A percentile compares a stretch with the other conserved stretches of the same genome.
Conservation (phyloP, 2,329 filamentous ascomycete species). For the Cercospora zeina region DNA sequence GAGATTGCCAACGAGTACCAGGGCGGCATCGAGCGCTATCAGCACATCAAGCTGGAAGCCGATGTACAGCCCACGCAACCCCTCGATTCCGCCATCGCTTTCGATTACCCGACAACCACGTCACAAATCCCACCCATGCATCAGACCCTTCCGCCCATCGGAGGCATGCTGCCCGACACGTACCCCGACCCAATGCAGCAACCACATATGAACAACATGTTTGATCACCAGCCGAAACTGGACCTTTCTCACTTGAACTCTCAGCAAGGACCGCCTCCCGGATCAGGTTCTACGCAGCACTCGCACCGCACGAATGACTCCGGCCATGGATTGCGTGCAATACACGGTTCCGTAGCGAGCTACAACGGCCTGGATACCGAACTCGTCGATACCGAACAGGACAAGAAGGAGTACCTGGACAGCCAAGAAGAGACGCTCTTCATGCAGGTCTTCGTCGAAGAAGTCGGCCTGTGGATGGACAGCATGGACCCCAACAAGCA, state of each 20-base stretch:
- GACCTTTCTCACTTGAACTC: constrained; percentile 34
- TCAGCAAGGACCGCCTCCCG: constrained; percentile 25
- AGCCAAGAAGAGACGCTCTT: constrained; percentile 78
- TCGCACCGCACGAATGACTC: constrained; percentile 31
- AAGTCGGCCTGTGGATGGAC: constrained; percentile 94
- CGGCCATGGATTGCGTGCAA: constrained; percentile 29
- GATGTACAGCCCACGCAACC: constrained; percentile 20
- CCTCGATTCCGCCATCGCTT: constrained; percentile 37
- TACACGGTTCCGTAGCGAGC: constrained; percentile 33
- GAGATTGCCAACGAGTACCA: constrained; percentile 87
- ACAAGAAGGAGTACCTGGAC: constrained; percentile 64
- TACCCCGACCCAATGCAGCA: constrained; percentile 45
- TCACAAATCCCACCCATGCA: constrained; percentile 38
- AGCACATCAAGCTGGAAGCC: constrained; percentile 42
- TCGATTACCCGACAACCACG: constrained; percentile 25
- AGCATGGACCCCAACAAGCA: constrained; percentile 79
- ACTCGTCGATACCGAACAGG: constrained; percentile 45
- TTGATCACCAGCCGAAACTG: constrained; percentile 41
- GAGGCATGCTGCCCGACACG: constrained; percentile 51
- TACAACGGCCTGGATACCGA: constrained; percentile 43
- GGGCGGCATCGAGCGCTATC: constrained; percentile 73
- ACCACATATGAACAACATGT: constrained; percentile 42
- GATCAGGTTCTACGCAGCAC: constrained; percentile 31
- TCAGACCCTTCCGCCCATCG: constrained; percentile 55
- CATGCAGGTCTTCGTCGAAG: constrained; percentile 88